A percentile compares a stretch with the other conserved stretches of the same genome.
Evolutionary conservation across 345 rosid genomes (phyloP).

Genomic region (Gossypium herbaceum): DNA sequence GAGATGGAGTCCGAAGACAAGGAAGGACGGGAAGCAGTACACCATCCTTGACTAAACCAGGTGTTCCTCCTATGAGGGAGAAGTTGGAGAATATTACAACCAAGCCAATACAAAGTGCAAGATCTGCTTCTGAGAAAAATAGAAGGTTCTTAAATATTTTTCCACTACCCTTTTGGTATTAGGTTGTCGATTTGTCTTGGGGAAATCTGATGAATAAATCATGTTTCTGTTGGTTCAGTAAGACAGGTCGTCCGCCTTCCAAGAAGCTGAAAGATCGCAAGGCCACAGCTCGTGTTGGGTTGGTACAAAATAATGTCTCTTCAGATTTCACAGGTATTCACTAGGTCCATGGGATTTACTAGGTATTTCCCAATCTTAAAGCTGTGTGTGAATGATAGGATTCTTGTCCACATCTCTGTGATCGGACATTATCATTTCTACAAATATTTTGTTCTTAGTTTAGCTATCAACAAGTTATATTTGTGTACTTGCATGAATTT

Average conservation of each 20-base stretch:
- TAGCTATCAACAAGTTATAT: neutral
- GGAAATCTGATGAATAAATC: constrained; percentile 6
- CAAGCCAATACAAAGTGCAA: constrained; percentile 59
- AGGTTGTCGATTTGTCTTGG: neutral
- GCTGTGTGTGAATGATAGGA: neutral
- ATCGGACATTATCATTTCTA: neutral
- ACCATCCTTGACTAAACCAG: constrained; percentile 46
- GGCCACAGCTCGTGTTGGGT: constrained; percentile 48
- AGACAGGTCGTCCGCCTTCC: constrained; percentile 79
- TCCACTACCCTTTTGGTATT: neutral
- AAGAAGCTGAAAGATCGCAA: constrained; percentile 82
- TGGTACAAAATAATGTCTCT: constrained; percentile 40
- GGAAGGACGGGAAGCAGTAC: constrained; percentile 70
- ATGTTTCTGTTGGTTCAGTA: constrained; percentile 46
- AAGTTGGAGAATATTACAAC: constrained; percentile 54
- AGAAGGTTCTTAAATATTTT: constrained; percentile 52
- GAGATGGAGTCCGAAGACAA: constrained; percentile 67
- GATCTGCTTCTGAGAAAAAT: constrained; percentile 60
- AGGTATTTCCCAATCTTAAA: neutral
- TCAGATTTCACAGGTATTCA: constrained; percentile 59
- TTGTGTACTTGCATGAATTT: neutral
- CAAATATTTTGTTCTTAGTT: constrained; percentile 1
- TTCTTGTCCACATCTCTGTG: no score
- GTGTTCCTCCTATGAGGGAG: constrained; percentile 46
- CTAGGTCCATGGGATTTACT: neutral